Conservation (phyloP, 176 grass and related monocot species). For the Raddia guianensis region DNA sequence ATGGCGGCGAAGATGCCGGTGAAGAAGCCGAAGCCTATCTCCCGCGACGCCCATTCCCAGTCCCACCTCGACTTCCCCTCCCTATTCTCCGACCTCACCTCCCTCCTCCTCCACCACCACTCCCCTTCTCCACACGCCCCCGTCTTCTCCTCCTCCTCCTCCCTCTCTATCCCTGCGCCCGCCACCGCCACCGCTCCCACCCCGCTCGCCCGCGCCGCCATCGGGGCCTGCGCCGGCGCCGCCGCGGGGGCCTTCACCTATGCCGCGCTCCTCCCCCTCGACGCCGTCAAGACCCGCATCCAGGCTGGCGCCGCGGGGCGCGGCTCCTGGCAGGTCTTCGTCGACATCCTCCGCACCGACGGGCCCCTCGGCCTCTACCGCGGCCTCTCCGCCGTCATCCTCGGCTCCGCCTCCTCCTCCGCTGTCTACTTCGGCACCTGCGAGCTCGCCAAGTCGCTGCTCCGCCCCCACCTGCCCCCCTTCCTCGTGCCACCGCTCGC, state of each 20-base stretch:
- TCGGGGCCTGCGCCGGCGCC: constrained; percentile 75
- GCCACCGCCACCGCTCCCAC: constrained; percentile 23
- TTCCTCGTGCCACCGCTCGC: constrained; percentile 83
- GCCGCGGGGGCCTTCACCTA: constrained; percentile 90
- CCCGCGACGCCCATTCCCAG: not conserved
- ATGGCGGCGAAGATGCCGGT: constrained; percentile 17
- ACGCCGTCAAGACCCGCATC: constrained; percentile 87
- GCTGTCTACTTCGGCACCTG: constrained; percentile 94
- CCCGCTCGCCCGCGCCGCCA: constrained; percentile 61
- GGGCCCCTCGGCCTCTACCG: constrained; percentile 76
- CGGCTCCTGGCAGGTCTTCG: constrained; percentile 56
- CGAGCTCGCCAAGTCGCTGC: constrained; percentile 82
- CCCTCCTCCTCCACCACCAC: constrained; percentile 54
- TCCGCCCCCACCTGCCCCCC: constrained; percentile 47
- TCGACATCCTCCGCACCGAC: constrained; percentile 73
- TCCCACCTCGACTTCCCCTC: constrained; percentile 43
- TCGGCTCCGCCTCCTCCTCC: constrained; percentile 83
- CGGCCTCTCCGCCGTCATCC: constrained; percentile 71
- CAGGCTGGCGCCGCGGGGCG: constrained; percentile 56
- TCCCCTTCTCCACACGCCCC: constrained; percentile 3
- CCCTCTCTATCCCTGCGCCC: constrained; percentile 23
- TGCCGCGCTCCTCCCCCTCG: constrained; percentile 77
- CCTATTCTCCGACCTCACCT: constrained; percentile 62
- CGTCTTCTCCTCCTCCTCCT: constrained; percentile 47
- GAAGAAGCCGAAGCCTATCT: not conserved